A percentile compares a stretch with the other conserved stretches of the same genome.
These are phyloP conservation scores for Plantago elongata DNA, from an alignment of 257 asterid species.

Conservation along the genomic window DNA sequence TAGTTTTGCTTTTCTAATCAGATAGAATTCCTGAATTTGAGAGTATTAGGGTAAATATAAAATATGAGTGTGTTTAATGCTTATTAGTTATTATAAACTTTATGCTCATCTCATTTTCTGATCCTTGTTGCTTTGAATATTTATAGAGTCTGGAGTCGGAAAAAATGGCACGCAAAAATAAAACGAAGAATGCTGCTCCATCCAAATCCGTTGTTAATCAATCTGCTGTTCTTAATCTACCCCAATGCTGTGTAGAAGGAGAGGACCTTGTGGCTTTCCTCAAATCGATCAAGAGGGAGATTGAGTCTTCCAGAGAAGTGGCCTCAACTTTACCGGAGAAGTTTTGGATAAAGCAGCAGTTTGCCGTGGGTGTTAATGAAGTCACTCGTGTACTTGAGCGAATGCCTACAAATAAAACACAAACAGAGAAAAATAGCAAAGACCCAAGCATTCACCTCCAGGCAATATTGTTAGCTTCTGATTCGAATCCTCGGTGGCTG, in stretches of 20 bases:
- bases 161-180: conserved; percentile 30
- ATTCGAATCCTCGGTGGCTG: conserved; percentile 80
- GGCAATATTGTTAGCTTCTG: conserved; percentile 75
- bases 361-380: conserved; percentile 81
- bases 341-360: conserved; percentile 80
- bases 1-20: too few species aligned
- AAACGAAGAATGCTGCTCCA: conserved; percentile 14
- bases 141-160: background rate
- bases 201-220: conserved; percentile 9
- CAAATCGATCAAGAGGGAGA: conserved; percentile 48
- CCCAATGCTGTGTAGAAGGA: conserved; percentile 59
- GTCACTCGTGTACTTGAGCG: conserved; percentile 84
- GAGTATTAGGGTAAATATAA: too few species aligned
- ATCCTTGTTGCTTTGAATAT: too few species aligned
- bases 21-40: too few species aligned
- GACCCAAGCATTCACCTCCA: conserved; percentile 43
- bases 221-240: conserved; percentile 17
- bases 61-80: too few species aligned
- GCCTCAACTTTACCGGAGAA: conserved; percentile 51
- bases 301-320: conserved; percentile 42
- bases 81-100: too few species aligned
- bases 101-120: too few species aligned
- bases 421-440: conserved; percentile 18
- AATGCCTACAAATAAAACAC: conserved; percentile 33
- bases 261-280: conserved; percentile 52